Evolutionary conservation across 192 early-diverging fungal species (phyloP), one percentile per base, ranked within the genome.

Genomic region (Umbelopsis sp.): DNA sequence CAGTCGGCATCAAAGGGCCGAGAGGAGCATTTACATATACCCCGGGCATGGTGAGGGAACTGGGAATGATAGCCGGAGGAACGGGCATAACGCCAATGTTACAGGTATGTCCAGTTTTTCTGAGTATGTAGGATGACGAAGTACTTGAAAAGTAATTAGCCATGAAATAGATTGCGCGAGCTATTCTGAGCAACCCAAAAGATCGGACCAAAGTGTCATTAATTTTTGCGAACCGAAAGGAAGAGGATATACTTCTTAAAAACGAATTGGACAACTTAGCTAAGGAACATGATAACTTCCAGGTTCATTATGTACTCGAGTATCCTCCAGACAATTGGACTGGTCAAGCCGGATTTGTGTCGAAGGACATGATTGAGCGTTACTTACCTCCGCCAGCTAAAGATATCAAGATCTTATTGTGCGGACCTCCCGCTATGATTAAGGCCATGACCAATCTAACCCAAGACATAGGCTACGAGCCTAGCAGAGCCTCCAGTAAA

Each of bases 31-130:
- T 80, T 69, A 66, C 77, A 27, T 87, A 90, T 68, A 82, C 80
- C 69, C 77, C 89, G 25, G 90, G 90, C 82, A 81, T 88, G 82
- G 80, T 82, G 48, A 70, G 77, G 46, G 72, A 87, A 50, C 80
- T 94, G 45, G 89, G 81, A 25, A 79, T 94, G 85, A 83, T 94
- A 58, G 92, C 92, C 52, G 78, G 92, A 50, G 92, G 92, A 16
- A 83, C 89, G 0, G 91, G 90, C 53, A 86, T 93, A 68, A 91
- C 92, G 0, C 90, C 90, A 49, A 89, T 89, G 86, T 45, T 69
- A n/a, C 70, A 74, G 67, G 49, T 80, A 67, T 23, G 46, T 12
- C 5, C 46, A 8, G 5, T 15, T 18, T 52, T 9, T 21, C 22
- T 61, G 22, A 23, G 37, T 46, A 41, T 4, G 12, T 15, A 2